Base-by-base conservation (phyloP, 1,284 basidiomycete species). In the Naganishia albida region DNA sequence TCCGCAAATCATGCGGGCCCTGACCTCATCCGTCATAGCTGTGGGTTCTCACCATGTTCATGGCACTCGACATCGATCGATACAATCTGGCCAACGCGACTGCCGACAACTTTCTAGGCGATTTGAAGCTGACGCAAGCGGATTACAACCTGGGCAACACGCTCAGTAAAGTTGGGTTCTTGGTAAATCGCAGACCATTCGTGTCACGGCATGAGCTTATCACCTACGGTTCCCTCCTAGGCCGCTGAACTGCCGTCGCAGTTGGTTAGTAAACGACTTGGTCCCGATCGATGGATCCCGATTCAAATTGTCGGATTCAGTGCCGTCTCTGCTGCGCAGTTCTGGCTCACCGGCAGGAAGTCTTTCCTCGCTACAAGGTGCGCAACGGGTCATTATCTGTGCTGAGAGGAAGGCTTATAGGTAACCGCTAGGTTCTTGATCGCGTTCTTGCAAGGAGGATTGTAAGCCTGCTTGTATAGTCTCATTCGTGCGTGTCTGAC, bases 271-370 rank as follows among this genome's bases (percentile, higher is more conserved):
- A 89, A 89, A 75, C 81, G 85, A 20, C 82, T 87, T 46, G 87
- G 87, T 2, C 85, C 86, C 1, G 87, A 88, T 73, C 80, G 84
- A 28, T 89, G 87, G 87, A 86, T 88, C 70, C 87, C 88, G 1
- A 84, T 79, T 26, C 87, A 88, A 75, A 69, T 78, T 53, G 48
- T 52, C 56, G 68, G 68, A 13, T 73, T 69, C 59, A 68, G 56
- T 54, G 63, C 83, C 50, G 82, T 87, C 6, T 84, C 86, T 0
- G 73, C 83, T n/a, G 75, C 74, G 20, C 88, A 89, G 72, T 88
- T 85, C 70, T 88, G 84, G 83, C 78, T 88, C 12, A 81, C 75
- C 0, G 86, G 86, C 2, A 78, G 84, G 56, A 71, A 81, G 0
- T 81, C 82, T 1, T 88, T 88, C 75, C 75, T 88, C 7, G 72